A percentile compares a stretch with the other conserved stretches of the same genome.
Conservation (phyloP, 2,329 filamentous ascomycete genomes). For the Stagonosporopsis cucurbitacearum region DNA sequence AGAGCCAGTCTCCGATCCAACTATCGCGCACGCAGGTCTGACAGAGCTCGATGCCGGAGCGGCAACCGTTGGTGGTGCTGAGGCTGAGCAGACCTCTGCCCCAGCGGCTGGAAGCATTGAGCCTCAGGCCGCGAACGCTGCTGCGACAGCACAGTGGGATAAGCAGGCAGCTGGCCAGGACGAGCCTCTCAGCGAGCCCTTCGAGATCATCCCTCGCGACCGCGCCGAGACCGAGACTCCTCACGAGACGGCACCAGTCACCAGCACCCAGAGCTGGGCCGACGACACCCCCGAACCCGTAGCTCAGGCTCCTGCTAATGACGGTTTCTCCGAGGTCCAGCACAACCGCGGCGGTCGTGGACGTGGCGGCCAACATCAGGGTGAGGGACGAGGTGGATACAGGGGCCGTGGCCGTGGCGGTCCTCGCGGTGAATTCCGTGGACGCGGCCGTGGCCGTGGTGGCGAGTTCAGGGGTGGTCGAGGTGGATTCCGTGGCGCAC, state of each 20-base stretch:
- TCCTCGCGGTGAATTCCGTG: constrained; percentile 47
- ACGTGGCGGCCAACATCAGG: constrained; percentile 51
- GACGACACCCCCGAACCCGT: constrained; percentile 67
- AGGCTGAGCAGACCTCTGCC: constrained; percentile 35
- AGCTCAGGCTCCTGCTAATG: constrained; percentile 53
- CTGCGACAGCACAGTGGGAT: constrained; percentile 73
- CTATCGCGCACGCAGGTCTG: constrained; percentile 68
- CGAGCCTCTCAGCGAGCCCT: constrained; percentile 66
- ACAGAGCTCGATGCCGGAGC: constrained; percentile 66
- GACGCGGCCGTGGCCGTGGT: constrained; percentile 53
- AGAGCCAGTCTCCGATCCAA: constrained; percentile 65
- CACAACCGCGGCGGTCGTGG: constrained; percentile 55
- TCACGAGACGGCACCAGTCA: constrained; percentile 58
- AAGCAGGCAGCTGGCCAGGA: constrained; percentile 56
- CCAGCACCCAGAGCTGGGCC: constrained; percentile 79
- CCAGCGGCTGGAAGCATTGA: constrained; percentile 51
- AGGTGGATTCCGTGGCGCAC: constrained; percentile 46
- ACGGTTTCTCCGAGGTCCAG: constrained; percentile 76
- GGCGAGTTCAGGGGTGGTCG: constrained; percentile 53
- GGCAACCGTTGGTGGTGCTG: constrained; percentile 41
- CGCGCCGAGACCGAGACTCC: constrained; percentile 76
- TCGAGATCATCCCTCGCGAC: constrained; percentile 78
- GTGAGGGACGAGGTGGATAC: constrained; percentile 59
- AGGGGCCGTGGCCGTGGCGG: constrained; percentile 60
- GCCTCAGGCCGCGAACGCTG: constrained; percentile 55